Evolutionary conservation across 192 early-diverging fungal genomes (phyloP), one percentile per base, ranked within the genome.

Genomic region (Piromyces sp.): DNA sequence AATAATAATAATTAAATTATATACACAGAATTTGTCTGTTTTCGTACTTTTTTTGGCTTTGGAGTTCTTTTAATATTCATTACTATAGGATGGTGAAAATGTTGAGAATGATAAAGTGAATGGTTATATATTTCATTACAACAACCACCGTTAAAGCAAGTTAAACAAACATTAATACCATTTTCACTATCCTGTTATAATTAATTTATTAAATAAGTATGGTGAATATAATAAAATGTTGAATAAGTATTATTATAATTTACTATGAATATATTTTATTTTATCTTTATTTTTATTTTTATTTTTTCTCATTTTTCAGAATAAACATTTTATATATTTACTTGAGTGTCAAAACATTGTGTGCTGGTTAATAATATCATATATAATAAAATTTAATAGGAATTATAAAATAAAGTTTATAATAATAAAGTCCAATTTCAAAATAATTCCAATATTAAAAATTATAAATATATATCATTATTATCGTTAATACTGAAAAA

Each of bases 81-180:
- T 16, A 90, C 91, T 78, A 99, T 83, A 12, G 94, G 89, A 83
- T 99, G 97, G 0, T 85, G 85, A 79, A 87, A 87, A 83, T 94
- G 94, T 80, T 87, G 83, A 80, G 88, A 90, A 86, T 99, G 97
- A 80, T 90, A 87, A 78, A 87, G 84, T 29, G 93, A 92, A 86
- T 99, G 97, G 38, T 90, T 83, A 79, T 91, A 89, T 19, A 89
- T 89, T 29, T 84, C 81, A 16, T 87, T 89, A 11, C 87, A 82
- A 82, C 96, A 98, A 4, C 93, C 94, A 31, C 95, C 96, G 82
- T 98, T 97, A 85, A 96, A 99, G 88, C 97, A 99, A 15, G 90
- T 89, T 31, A 99, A 87, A 82, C 97, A 99, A 19, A 99, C 96
- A 84, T 98, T 93, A 82, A 99, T 86, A 36, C 97, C 97, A 31